phyloP scores from a whole-genome alignment of 1,139 yeast species.

The Zygoascus sp. region DNA sequence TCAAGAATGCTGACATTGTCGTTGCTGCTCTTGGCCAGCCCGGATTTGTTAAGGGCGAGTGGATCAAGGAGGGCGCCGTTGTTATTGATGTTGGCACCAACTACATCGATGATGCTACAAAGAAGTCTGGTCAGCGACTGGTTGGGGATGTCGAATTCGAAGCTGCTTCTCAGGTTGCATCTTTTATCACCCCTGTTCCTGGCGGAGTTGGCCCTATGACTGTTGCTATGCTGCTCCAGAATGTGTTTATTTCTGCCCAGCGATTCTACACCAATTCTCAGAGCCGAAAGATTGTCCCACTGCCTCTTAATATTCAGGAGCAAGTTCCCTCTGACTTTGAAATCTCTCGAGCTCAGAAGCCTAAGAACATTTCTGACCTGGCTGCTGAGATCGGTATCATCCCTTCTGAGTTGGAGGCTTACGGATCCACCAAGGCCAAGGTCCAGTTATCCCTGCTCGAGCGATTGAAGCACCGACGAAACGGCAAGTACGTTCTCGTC shows the following conservation, averaged over 20 bases:
- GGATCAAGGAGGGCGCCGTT: slow-evolving; percentile 80
- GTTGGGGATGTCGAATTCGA: slow-evolving; percentile 93
- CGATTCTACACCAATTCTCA: slow-evolving; percentile 34
- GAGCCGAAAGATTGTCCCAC: slow-evolving; percentile 43
- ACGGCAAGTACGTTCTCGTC: slow-evolving; percentile 89
- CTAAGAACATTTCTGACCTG: slow-evolving; percentile 75
- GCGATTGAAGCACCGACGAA: slow-evolving; percentile 59
- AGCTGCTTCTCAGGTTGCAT: slow-evolving; percentile 60
- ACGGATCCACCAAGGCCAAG: slow-evolving; percentile 91
- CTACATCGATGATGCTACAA: slow-evolving; percentile 69
- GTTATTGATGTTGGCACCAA: slow-evolving; percentile 97
- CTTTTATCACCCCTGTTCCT: slow-evolving; percentile 90
- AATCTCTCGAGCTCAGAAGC: slow-evolving; percentile 84
- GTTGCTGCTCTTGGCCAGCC: slow-evolving; percentile 91
- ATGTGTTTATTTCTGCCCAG: slow-evolving; percentile 80
- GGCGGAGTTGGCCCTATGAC: slow-evolving; percentile 99
- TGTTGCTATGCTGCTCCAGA: slow-evolving; percentile 89
- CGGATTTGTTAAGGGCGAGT: slow-evolving; percentile 75
- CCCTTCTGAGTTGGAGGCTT: slow-evolving; percentile 81
- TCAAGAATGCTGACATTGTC: slow-evolving; percentile 79
- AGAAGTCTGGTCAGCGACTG: slow-evolving; percentile 77
- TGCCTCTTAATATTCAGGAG: slow-evolving; percentile 56
- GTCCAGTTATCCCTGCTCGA: slow-evolving; percentile 70
- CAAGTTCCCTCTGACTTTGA: slow-evolving; percentile 96
- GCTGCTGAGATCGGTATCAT: slow-evolving; percentile 83